Evolutionary conservation across 192 early-diverging fungal genomes (phyloP).

Genomic region (Backusella tarrabulga): DNA sequence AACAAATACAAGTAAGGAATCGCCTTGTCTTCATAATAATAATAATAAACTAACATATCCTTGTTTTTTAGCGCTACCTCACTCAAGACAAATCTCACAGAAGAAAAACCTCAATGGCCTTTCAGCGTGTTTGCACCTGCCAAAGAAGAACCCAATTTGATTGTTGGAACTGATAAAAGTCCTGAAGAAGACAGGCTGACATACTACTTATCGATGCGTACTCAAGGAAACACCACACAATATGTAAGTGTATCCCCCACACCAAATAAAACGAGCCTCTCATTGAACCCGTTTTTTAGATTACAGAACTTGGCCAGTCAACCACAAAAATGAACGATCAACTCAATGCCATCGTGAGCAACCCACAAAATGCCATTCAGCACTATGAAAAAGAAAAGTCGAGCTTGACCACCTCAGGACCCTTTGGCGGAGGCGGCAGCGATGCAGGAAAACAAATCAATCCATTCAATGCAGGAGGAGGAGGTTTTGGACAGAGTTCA

Average conservation of each 20-base stretch:
- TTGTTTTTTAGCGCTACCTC: slow-evolving; percentile 37
- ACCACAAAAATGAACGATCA: slow-evolving; percentile 36
- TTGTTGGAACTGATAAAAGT: slow-evolving; percentile 59
- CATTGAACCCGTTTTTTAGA: neutral
- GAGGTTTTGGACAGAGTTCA: slow-evolving; percentile 7
- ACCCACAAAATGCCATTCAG: slow-evolving; percentile 36
- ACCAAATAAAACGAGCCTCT: too few relatives aligned
- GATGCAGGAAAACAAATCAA: slow-evolving; percentile 11
- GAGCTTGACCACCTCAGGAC: slow-evolving; percentile 1
- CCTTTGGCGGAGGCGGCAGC: slow-evolving; percentile 21
- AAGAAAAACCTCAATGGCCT: slow-evolving; percentile 49
- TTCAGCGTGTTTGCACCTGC: slow-evolving; percentile 59
- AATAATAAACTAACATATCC: slow-evolving; percentile 4
- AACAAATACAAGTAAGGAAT: slow-evolving; percentile 39
- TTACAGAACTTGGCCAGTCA: slow-evolving; percentile 36
- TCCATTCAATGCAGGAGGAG: slow-evolving; percentile 31
- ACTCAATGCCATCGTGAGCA: slow-evolving; percentile 34
- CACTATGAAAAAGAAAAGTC: slow-evolving; percentile 37
- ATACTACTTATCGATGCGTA: slow-evolving; percentile 41
- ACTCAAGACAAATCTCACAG: slow-evolving; percentile 38
- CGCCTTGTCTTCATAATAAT: slow-evolving; percentile 1
- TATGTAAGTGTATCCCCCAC: slow-evolving; percentile 16
- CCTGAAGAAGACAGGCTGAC: slow-evolving; percentile 62
- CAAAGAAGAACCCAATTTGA: slow-evolving; percentile 55
- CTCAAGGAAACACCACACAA: slow-evolving; percentile 20